Conservation (phyloP, 1,284 basidiomycete genomes). For the Cutaneotrichosporon dermatis region DNA sequence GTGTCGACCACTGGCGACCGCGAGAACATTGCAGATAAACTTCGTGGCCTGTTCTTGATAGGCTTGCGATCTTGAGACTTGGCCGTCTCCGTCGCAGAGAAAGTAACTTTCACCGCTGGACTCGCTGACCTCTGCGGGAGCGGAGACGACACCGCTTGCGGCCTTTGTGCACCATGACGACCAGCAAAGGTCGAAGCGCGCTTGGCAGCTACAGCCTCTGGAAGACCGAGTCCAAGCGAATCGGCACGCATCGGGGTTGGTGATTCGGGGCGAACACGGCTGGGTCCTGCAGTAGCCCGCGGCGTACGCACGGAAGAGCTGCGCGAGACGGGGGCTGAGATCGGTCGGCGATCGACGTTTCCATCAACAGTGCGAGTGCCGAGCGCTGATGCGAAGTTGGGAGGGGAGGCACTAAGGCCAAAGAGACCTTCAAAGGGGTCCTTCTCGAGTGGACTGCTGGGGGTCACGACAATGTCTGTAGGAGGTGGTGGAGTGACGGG, state of each 20-base stretch:
- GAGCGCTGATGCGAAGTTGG: not conserved
- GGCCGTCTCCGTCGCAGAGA: conserved; percentile 20
- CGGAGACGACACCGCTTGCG: conserved; percentile 38
- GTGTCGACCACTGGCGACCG: conserved; percentile 15
- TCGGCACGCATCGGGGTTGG: not conserved
- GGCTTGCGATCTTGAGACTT: conserved; percentile 13
- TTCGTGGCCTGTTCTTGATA: conserved; percentile 29
- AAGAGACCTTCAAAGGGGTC: conserved; percentile 13
- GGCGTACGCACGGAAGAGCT: conserved; percentile 1
- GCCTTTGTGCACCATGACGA: not conserved
- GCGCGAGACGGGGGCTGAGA: conserved; percentile 21
- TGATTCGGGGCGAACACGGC: not conserved
- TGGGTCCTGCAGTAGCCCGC: not conserved
- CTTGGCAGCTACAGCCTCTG: conserved; percentile 11
- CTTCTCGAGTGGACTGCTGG: conserved; percentile 31
- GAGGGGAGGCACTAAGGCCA: not conserved
- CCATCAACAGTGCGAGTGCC: not conserved
- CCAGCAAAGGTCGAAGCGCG: not conserved
- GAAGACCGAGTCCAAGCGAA: conserved; percentile 37
- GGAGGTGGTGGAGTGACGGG: conserved; percentile 17
- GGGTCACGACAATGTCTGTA: conserved; percentile 38
- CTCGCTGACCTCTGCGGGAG: conserved; percentile 32
- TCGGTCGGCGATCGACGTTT: conserved; percentile 2
- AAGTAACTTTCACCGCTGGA: conserved; percentile 33
- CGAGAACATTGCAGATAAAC: conserved; percentile 39